Percentiles rank a stretch among this genome's conserved stretches.
Conservation (phyloP, 2,329 filamentous ascomycete species). For the Neonectria sp. region DNA sequence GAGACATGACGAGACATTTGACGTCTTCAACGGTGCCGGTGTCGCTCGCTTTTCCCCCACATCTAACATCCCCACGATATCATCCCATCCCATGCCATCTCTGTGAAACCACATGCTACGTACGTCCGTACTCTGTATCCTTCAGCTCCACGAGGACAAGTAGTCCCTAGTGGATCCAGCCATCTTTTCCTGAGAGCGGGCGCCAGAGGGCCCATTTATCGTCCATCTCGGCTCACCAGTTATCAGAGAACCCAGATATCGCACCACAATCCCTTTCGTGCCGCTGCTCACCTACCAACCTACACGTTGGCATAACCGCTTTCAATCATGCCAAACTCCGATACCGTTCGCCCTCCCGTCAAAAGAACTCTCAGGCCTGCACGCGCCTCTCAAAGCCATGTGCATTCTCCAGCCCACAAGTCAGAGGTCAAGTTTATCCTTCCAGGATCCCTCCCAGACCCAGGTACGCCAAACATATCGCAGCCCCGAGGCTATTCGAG, state of each 20-base stretch:
- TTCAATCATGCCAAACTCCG: slow-evolving; percentile 39
- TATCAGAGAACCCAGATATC: not conserved
- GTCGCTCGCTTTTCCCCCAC: slow-evolving; percentile 23
- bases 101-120: not conserved
- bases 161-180: not conserved
- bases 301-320: not conserved
- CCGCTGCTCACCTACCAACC: slow-evolving; percentile 1
- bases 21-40: slow-evolving; percentile 29
- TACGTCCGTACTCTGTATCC: not conserved
- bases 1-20: slow-evolving; percentile 24
- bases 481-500: not conserved
- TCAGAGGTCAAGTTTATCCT: slow-evolving; percentile 50
- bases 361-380: slow-evolving; percentile 47
- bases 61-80: not conserved
- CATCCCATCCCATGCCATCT: not conserved
- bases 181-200: not conserved
- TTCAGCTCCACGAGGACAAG: not conserved
- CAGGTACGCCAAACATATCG: slow-evolving; percentile 41
- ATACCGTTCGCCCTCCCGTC: slow-evolving; percentile 31
- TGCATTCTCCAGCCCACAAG: slow-evolving; percentile 45
- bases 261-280: slow-evolving; percentile 2
- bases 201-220: not conserved
- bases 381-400: slow-evolving; percentile 37
- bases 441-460: slow-evolving; percentile 46
- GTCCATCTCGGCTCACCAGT: slow-evolving; percentile 17